Evolutionary conservation across 2,329 filamentous ascomycete species (phyloP), one percentile per base, ranked within the genome.

Genomic region (Fusarium sp.): DNA sequence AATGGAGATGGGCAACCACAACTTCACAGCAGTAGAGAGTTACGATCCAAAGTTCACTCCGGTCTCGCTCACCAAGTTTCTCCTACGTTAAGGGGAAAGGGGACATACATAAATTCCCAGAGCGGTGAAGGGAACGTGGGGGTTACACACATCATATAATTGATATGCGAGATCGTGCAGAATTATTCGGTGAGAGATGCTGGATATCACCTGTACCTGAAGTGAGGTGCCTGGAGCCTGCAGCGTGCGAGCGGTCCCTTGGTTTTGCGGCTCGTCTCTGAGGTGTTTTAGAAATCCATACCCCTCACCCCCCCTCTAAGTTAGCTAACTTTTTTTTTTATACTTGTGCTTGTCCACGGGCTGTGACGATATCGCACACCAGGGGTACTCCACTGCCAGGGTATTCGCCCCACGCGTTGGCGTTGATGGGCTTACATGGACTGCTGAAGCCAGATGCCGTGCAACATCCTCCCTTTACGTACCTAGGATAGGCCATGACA

Each of bases 351-450:
- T 41, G 56, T 46, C 33, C 44, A 52, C 20, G 20, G 20, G 20
- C 48, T 62, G 67, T 70, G 67, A 71, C 56, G 67, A 68, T 71
- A 54, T 56, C 47, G 41, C 40, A 62, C 58, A 45, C 55, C 50
- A 67, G 43, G 48, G 54, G 40, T 64, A 23, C 41, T 54, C 62
- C 62, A 64, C 54, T 41, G 14, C 17, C 48, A 56, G 49, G 65
- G 54, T 27, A 39, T n/a, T 27, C 22, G 40, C 61, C 64, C 63
- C 64, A 62, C 51, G 45, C 33, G 47, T 45, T 52, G 33, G 52
- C n/a, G 33, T 61, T 39, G 35, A 51, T 37, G 35, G n/a, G 35
- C 56, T 56, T 61, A 49, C 17, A 60, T 23, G 23, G 23, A 23
- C 53, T 32, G 30, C 30, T 32, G 30, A 44, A 53, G 22, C 27